These are phyloP conservation scores for Colletotrichum karsti DNA, from an alignment of 2,329 filamentous ascomycete species.

Conservation along the genomic window DNA sequence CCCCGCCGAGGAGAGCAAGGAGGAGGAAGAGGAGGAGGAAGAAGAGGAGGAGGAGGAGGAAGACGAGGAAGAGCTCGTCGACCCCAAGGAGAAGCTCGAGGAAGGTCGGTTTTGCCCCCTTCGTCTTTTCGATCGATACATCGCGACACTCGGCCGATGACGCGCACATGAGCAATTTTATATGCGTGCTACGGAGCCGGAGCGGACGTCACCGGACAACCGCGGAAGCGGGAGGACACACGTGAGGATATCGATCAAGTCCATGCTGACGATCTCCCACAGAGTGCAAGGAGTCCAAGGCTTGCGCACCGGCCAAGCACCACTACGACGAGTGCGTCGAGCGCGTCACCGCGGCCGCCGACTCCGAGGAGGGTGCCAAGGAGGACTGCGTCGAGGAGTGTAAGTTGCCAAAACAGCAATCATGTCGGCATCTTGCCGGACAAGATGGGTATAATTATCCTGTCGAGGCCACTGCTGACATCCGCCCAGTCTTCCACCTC, in stretches of 20 bases:
- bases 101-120: slow-evolving; percentile 75
- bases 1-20: slow-evolving; percentile 44
- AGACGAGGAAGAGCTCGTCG: slow-evolving; percentile 81
- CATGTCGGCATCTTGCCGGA: too few species aligned
- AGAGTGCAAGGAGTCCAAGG: slow-evolving; percentile 91
- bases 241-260: not conserved
- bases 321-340: slow-evolving; percentile 98
- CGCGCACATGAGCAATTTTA: slow-evolving; percentile 12
- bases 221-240: not conserved
- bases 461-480: not conserved
- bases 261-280: slow-evolving; percentile 35
- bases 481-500: slow-evolving; percentile 90
- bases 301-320: slow-evolving; percentile 91
- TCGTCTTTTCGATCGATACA: not conserved
- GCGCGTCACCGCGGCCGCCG: slow-evolving; percentile 76
- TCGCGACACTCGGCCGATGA: slow-evolving; percentile 7
- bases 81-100: slow-evolving; percentile 88
- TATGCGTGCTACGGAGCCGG: not conserved
- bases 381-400: slow-evolving; percentile 99
- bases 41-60: slow-evolving; percentile 71
- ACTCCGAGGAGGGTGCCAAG: slow-evolving; percentile 76
- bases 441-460: not conserved
- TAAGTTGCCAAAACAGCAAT: slow-evolving; percentile 61
- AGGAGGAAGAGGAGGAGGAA: slow-evolving; percentile 55
- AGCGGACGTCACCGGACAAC: not conserved